Conservation (phyloP, 2,329 filamentous ascomycete genomes). For the Lojkania enalia region DNA sequence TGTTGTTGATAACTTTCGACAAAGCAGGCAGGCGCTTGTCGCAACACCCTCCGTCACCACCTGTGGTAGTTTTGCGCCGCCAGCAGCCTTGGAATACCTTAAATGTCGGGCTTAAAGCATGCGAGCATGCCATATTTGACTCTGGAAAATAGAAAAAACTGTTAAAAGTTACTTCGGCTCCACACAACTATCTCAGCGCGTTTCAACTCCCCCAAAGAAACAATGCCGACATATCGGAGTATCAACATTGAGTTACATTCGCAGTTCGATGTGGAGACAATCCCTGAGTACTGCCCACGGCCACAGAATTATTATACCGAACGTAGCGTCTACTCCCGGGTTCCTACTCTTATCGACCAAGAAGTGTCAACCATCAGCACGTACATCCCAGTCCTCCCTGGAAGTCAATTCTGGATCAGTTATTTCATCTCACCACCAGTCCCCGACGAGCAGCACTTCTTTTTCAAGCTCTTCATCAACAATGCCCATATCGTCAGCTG, state of each 20-base stretch:
- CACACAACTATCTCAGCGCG: too few species aligned
- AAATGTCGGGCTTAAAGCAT: too few species aligned
- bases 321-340: slow-evolving; percentile 9
- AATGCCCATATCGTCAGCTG: slow-evolving; percentile 47
- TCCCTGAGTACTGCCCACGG: slow-evolving; percentile 45
- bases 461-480: slow-evolving; percentile 53
- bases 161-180: too few species aligned
- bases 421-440: slow-evolving; percentile 42
- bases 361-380: slow-evolving; percentile 37
- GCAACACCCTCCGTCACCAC: too few species aligned
- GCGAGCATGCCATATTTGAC: too few species aligned
- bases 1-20: too few species aligned
- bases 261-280: slow-evolving; percentile 44
- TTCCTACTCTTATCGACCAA: slow-evolving; percentile 23
- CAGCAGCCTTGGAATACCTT: too few species aligned
- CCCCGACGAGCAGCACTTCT: slow-evolving; percentile 40
- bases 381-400: slow-evolving; percentile 40
- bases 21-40: too few species aligned
- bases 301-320: slow-evolving; percentile 19
- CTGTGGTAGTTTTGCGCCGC: too few species aligned
- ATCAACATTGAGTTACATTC: slow-evolving; percentile 48
- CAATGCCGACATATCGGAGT: slow-evolving; percentile 41
- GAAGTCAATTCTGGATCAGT: slow-evolving; percentile 50
- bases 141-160: too few species aligned
- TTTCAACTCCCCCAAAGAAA: too few species aligned